Evolutionary conservation across 2,329 filamentous ascomycete genomes (phyloP).

Genomic region (Colletotrichum zoysiae): DNA sequence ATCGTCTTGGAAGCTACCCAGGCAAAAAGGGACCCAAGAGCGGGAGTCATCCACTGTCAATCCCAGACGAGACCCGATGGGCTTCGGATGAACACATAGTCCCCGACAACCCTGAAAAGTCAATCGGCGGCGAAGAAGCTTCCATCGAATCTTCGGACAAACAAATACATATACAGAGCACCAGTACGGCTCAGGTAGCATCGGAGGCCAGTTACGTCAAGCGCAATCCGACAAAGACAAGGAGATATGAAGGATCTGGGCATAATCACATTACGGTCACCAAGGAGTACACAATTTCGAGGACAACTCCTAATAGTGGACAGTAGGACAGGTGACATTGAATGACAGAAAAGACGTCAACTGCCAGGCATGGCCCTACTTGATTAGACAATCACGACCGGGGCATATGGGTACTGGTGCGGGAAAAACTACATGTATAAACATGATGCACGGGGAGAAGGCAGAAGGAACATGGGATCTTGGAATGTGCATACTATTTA

Average conservation of each 20-base stretch:
- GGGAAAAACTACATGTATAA: too few relatives aligned
- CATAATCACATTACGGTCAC: constrained; percentile 22
- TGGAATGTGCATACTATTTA: too few relatives aligned
- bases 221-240: not conserved
- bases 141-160: constrained; percentile 2
- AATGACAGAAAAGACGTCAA: not conserved
- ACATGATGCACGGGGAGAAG: too few relatives aligned
- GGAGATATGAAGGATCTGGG: not conserved
- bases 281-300: constrained; percentile 21
- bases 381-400: too few relatives aligned
- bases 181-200: not conserved
- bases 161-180: not conserved
- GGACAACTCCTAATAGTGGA: not conserved
- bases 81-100: constrained; percentile 32
- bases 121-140: constrained; percentile 11
- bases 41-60: constrained; percentile 13
- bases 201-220: not conserved
- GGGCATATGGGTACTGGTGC: too few relatives aligned
- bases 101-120: not conserved
- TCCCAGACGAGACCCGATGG: constrained; percentile 14
- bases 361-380: too few relatives aligned
- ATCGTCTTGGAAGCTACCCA: constrained; percentile 30
- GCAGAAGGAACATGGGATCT: too few relatives aligned
- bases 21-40: not conserved
- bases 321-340: not conserved